Evolutionary conservation across 139 green algal genomes (phyloP).

Genomic region (Picochlorum sp.): DNA sequence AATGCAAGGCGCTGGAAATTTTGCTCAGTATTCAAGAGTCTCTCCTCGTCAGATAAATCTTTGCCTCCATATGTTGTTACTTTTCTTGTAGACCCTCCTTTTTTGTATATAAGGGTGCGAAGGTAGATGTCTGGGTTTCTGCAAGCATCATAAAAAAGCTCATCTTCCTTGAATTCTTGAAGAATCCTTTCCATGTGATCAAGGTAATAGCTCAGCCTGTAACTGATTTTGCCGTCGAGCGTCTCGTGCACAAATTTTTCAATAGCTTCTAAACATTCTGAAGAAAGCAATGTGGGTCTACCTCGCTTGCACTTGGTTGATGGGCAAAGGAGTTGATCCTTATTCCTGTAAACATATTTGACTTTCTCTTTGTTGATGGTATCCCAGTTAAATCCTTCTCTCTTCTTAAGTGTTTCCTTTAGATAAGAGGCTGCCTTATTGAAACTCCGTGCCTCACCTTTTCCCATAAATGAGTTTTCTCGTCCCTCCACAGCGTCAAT

Average conservation of each 20-base stretch:
- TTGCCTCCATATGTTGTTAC: neutral
- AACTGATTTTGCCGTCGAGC: neutral
- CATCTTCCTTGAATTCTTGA: neutral
- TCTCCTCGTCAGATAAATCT: neutral
- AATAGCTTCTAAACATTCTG: neutral
- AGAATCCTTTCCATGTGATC: neutral
- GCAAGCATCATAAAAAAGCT: neutral
- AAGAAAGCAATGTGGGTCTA: neutral
- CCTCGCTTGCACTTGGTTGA: neutral
- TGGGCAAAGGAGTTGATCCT: neutral
- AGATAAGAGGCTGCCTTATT: neutral
- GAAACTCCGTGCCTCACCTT: neutral
- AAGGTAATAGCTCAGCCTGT: neutral
- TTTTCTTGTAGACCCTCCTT: neutral
- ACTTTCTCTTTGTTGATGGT: slow-evolving; percentile 1
- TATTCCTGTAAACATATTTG: neutral
- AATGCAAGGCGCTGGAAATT: neutral
- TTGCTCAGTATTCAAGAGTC: neutral
- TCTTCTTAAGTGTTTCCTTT: neutral
- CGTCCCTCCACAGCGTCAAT: neutral
- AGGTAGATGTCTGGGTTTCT: neutral
- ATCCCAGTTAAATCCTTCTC: neutral
- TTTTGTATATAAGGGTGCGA: neutral
- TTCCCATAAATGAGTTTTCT: neutral
- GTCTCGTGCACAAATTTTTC: neutral